Conservation (phyloP, 345 rosid species). For the Corymbia maculata region DNA sequence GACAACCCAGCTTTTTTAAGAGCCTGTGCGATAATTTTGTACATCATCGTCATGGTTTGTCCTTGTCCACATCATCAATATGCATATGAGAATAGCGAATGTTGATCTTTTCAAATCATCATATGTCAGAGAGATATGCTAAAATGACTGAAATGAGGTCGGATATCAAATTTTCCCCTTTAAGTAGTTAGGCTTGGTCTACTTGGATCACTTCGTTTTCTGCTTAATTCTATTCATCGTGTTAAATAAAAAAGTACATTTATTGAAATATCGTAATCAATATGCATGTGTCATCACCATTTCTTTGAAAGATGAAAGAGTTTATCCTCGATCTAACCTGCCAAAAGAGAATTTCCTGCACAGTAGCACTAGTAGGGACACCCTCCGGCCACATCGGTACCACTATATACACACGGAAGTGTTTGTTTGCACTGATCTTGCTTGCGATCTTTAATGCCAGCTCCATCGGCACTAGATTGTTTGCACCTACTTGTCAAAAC, state of each 20-base stretch:
- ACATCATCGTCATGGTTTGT: slow-evolving; percentile 68
- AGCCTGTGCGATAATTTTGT: slow-evolving; percentile 33
- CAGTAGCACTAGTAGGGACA: slow-evolving; percentile 33
- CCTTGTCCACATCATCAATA: slow-evolving; percentile 20
- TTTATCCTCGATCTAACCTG: slow-evolving; percentile 21
- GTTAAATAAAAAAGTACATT: no score
- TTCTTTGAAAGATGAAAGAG: neutral
- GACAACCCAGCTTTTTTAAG: slow-evolving; percentile 35
- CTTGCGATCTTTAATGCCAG: slow-evolving; percentile 48
- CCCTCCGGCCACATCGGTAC: slow-evolving; percentile 76
- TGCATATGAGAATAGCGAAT: neutral
- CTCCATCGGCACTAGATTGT: slow-evolving; percentile 58
- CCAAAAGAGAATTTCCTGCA: slow-evolving; percentile 70
- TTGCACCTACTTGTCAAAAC: slow-evolving; percentile 29
- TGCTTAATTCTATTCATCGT: rapidly evolving
- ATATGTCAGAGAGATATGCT: neutral
- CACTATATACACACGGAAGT: slow-evolving; percentile 45
- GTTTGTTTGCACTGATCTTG: slow-evolving; percentile 49
- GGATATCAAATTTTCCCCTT: neutral
- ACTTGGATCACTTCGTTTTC: neutral
- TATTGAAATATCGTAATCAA: neutral
- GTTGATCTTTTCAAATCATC: neutral
- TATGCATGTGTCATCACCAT: neutral
- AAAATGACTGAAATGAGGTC: neutral
- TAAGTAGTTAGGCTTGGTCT: neutral